Evolutionary conservation across 306 rosid genomes (phyloP).

Genomic region (Herpetospermum pedunculosum): DNA sequence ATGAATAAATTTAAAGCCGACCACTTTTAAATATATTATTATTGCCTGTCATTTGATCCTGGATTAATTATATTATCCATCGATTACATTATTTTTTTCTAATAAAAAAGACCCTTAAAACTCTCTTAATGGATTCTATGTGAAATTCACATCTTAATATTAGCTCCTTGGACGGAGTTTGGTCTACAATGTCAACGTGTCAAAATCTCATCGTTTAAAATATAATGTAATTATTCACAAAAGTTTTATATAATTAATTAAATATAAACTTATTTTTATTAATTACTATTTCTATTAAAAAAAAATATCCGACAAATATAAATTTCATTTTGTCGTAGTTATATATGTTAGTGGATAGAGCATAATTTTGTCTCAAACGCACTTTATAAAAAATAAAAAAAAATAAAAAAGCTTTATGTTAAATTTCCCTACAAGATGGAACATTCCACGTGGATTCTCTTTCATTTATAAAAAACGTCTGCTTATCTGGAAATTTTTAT

Average conservation of each 20-base stretch:
- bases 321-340: not conserved
- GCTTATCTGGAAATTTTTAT: not conserved
- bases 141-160: conserved; percentile 3
- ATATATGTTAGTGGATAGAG: not conserved
- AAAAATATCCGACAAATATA: not conserved
- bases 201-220: not conserved
- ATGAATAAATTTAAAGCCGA: conserved; percentile 8
- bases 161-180: not conserved
- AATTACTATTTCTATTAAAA: not conserved
- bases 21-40: not conserved
- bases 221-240: not conserved
- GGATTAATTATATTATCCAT: conserved; percentile 2
- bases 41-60: not conserved
- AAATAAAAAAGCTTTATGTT: not conserved
- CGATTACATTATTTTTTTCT: not conserved
- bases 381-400: not conserved
- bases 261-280: not conserved
- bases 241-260: not conserved
- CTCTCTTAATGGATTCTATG: not conserved
- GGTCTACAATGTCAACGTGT: not conserved
- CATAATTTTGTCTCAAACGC: not conserved
- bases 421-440: not conserved
- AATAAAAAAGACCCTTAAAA: not conserved
- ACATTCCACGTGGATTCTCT: not conserved
- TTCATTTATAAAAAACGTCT: not conserved